Conservation (phyloP, 2,329 filamentous ascomycete species). For the Apiospora pterosperma region DNA sequence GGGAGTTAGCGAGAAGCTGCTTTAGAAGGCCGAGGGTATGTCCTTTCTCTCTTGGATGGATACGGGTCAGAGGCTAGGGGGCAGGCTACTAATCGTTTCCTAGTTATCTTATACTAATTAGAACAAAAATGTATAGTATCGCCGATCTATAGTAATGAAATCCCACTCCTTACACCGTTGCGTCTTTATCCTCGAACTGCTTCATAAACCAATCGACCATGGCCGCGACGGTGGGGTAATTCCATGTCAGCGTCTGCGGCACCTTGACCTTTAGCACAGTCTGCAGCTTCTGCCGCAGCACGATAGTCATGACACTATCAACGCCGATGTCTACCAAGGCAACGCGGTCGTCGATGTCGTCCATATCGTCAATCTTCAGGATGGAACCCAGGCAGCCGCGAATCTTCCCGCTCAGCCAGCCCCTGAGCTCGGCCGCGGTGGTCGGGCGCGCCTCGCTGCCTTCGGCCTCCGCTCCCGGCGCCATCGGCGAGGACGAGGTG, state of each 20-base stretch:
- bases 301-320: conserved; percentile 37
- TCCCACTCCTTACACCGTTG: neutral
- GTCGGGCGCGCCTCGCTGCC: neutral
- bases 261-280: conserved; percentile 29
- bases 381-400: conserved; percentile 29
- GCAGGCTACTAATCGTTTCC: too few relatives aligned
- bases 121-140: too few relatives aligned
- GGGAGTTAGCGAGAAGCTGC: too few relatives aligned
- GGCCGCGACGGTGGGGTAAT: conserved; percentile 34
- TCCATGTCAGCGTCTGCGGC: conserved; percentile 38
- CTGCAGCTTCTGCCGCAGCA: conserved; percentile 31
- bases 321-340: conserved; percentile 35
- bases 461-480: neutral
- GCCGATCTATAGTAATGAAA: too few relatives aligned
- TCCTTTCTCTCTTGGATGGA: too few relatives aligned
- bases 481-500: neutral
- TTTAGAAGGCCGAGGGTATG: too few relatives aligned
- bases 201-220: conserved; percentile 35
- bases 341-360: conserved; percentile 30
- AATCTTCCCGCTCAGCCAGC: conserved; percentile 27
- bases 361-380: conserved; percentile 24
- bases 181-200: conserved; percentile 12
- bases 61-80: too few relatives aligned
- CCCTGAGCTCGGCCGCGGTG: conserved; percentile 22
- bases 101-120: too few relatives aligned